phyloP scores from a whole-genome alignment of 257 asterid genomes.

The Paraleonurus japonicus region DNA sequence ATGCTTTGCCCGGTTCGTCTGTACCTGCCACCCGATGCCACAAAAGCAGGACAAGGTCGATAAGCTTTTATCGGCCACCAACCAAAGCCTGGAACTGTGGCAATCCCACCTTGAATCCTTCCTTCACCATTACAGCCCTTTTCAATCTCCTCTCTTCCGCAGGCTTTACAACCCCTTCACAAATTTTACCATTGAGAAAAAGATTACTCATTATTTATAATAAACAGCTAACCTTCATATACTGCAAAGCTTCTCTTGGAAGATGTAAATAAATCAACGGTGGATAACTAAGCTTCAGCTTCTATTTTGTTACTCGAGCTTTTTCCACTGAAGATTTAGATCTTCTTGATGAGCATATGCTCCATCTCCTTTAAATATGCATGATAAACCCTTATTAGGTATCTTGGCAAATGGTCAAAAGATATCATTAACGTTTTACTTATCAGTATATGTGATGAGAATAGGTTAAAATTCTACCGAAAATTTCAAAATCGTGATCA shows the following conservation, averaged over 20 bases:
- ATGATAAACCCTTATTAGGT: not conserved
- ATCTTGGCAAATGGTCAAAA: not conserved
- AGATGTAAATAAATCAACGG: not conserved
- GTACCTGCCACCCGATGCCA: constrained; percentile 87
- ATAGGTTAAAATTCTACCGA: not conserved
- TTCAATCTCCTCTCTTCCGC: constrained; percentile 75
- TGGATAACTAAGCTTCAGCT: not conserved
- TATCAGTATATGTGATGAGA: not conserved
- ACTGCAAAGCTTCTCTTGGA: not conserved
- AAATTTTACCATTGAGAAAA: not conserved
- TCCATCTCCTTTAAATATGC: not conserved
- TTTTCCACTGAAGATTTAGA: not conserved
- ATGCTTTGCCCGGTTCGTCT: constrained; percentile 80
- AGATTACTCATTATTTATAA: not conserved
- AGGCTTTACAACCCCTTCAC: constrained; percentile 73
- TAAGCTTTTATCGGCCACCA: constrained; percentile 99
- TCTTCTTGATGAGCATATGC: not conserved
- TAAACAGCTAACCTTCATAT: not conserved
- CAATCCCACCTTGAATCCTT: constrained; percentile 97
- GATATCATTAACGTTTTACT: not conserved
- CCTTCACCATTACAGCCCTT: constrained; percentile 93
- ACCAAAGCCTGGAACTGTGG: constrained; percentile 86
- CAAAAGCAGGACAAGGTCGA: constrained; percentile 85
- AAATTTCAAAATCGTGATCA: not conserved
- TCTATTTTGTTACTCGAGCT: not conserved